Evolutionary conservation across 768 basidiomycete species (phyloP).

Genomic region (Hydnomerulius pinastri): DNA sequence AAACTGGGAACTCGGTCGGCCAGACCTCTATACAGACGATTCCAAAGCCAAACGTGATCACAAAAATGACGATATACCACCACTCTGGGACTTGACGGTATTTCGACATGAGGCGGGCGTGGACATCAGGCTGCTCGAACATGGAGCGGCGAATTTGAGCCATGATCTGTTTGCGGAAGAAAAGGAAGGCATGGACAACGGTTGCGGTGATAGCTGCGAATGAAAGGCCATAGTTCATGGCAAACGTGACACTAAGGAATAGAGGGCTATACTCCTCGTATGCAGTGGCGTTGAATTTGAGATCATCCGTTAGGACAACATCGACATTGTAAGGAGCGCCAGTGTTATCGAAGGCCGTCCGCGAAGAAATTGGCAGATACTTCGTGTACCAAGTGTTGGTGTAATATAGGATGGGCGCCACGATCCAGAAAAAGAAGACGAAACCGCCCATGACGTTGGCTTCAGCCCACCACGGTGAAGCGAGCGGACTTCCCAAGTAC

Average conservation of each 20-base stretch:
- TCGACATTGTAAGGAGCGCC: slow-evolving; percentile 44
- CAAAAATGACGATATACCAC: slow-evolving; percentile 51
- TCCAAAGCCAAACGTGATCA: slow-evolving; percentile 59
- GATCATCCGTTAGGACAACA: slow-evolving; percentile 35
- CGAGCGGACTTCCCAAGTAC: slow-evolving; percentile 44
- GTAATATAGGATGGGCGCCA: slow-evolving; percentile 30
- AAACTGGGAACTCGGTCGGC: slow-evolving; percentile 50
- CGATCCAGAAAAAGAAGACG: slow-evolving; percentile 36
- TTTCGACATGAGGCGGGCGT: slow-evolving; percentile 57
- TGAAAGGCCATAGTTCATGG: slow-evolving; percentile 50
- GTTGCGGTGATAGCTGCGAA: slow-evolving; percentile 48
- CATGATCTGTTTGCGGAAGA: slow-evolving; percentile 61
- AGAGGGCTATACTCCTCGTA: slow-evolving; percentile 42
- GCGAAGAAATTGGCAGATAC: slow-evolving; percentile 43
- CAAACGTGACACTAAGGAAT: slow-evolving; percentile 51
- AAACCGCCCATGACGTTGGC: slow-evolving; percentile 42
- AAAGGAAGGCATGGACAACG: slow-evolving; percentile 44
- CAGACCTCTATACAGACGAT: slow-evolving; percentile 62
- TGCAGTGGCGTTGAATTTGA: slow-evolving; percentile 32
- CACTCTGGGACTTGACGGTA: slow-evolving; percentile 63
- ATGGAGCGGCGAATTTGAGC: slow-evolving; percentile 51
- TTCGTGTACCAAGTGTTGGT: slow-evolving; percentile 40
- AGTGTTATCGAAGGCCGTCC: slow-evolving; percentile 44
- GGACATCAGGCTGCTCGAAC: slow-evolving; percentile 60
- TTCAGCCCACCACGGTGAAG: slow-evolving; percentile 39